Evolutionary conservation across 1,139 yeast genomes (phyloP), one percentile per base, ranked within the genome.

Genomic region (Zygosaccharomyces sapae): DNA sequence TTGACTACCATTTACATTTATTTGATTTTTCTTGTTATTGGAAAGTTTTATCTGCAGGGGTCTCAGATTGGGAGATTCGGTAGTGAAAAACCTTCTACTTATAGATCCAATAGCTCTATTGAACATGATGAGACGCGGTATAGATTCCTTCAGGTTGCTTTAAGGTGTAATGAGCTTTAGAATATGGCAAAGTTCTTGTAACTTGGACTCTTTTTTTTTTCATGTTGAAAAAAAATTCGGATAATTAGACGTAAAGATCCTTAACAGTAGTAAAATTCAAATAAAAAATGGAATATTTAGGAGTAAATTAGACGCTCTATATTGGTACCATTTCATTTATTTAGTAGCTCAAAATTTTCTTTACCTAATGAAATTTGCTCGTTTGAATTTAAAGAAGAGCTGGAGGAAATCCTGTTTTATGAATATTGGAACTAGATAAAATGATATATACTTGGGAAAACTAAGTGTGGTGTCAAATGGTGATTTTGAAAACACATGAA

Each of bases 11-110:
- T 45, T 47, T 10, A 49, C 41, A 22, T 53, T 48, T 4, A 51
- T 45, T 35, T 52, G 53, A 4, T 48, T 51, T 38, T 51, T 53
- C 34, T 47, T 45, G 37, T 47, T 52, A 18, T 37, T 37, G 31
- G 40, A 37, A 24, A 37, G 40, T 24, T 37, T 37, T 37, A 37
- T 37, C 31, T 37, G 40, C 29, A 37, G 5, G 9, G 40, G 40
- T 19, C 24, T 25, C 22, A 24, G 19, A 18, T 22, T 37, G 8
- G 29, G 31, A 12, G 31, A 16, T 24, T 19, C 40, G 18, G 31
- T 37, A n/a, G 31, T 24, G 20, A 37, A 37, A 6, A 37, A 19
- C 19, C 40, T 37, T 24, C 12, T 37, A 7, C 40, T 30, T 24
- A 35, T n/a, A 8, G 25, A 5, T n/a, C 18, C 24, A n/a, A 27